Conservation (phyloP, 106 monocot species). For the Iris macrosiphon region DNA sequence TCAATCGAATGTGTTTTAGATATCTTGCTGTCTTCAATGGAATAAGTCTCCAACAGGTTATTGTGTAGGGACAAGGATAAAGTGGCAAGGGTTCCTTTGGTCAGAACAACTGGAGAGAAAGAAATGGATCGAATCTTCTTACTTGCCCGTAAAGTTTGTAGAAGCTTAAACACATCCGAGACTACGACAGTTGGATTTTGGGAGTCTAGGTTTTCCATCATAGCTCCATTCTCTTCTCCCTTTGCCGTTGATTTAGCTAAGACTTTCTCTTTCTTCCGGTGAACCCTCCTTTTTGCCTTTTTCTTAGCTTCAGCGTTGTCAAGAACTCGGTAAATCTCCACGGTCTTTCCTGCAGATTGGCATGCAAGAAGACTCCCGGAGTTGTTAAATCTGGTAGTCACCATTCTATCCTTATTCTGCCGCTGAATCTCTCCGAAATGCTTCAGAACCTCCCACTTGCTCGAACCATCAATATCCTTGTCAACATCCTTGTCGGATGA, state of each 20-base stretch:
- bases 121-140: conserved; percentile 85
- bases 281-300: conserved; percentile 76
- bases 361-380: conserved; percentile 72
- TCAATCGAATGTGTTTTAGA: conserved; percentile 64
- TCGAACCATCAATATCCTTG: conserved; percentile 21
- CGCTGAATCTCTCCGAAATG: conserved; percentile 77
- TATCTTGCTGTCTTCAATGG: conserved; percentile 32
- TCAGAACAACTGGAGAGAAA: conserved; percentile 56
- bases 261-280: conserved; percentile 80
- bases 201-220: conserved; percentile 5
- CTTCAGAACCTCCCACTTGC: conserved; percentile 90
- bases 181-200: conserved; percentile 33
- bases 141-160: conserved; percentile 48
- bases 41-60: conserved; percentile 82
- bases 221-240: conserved; percentile 26
- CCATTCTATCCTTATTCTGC: conserved; percentile 60
- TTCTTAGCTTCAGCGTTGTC: conserved; percentile 48
- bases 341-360: conserved; percentile 78
- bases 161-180: conserved; percentile 75
- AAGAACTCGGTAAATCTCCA: conserved; percentile 75
- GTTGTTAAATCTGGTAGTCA: conserved; percentile 58
- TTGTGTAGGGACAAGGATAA: conserved; percentile 81
- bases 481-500: no score
- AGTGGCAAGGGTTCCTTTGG: conserved; percentile 46
- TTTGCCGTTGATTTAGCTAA: conserved; percentile 30